Evolutionary conservation across 176 grass and related monocot genomes (phyloP).

Genomic region (Oryza punctata): DNA sequence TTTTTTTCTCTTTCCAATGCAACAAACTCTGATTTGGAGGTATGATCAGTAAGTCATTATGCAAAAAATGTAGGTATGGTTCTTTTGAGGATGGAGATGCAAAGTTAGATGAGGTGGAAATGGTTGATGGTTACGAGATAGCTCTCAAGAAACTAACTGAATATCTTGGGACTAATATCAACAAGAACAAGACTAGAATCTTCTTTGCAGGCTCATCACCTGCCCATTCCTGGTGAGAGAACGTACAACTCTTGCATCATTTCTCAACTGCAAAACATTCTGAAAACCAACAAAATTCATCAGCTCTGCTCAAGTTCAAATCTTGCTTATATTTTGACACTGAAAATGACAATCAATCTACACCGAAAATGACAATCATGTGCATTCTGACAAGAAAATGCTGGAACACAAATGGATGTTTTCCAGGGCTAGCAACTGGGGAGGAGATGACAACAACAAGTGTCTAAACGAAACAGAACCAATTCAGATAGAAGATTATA

Average conservation of each 20-base stretch:
- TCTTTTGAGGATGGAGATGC: conserved; percentile 68
- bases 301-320: background rate
- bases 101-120: conserved; percentile 66
- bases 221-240: conserved; percentile 68
- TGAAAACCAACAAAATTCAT: background rate
- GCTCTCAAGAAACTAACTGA: conserved; percentile 65
- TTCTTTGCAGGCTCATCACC: conserved; percentile 89
- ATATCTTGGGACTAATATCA: conserved; percentile 58
- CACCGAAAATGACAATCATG: background rate
- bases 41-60: background rate
- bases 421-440: conserved; percentile 74
- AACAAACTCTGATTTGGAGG: background rate
- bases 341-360: too few relatives aligned
- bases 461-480: conserved; percentile 67
- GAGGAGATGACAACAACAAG: conserved; percentile 46
- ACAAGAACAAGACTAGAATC: conserved; percentile 59
- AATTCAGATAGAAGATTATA: conserved; percentile 38
- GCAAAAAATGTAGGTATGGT: conserved; percentile 47
- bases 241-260: background rate
- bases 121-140: conserved; percentile 69
- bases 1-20: background rate
- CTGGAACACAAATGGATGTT: background rate
- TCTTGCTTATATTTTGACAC: too few relatives aligned
- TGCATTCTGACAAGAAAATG: background rate
- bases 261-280: background rate